Evolutionary conservation across 805 yeast species (phyloP), one percentile per base, ranked within the genome.

Genomic region (Wickerhamiella parazyma): DNA sequence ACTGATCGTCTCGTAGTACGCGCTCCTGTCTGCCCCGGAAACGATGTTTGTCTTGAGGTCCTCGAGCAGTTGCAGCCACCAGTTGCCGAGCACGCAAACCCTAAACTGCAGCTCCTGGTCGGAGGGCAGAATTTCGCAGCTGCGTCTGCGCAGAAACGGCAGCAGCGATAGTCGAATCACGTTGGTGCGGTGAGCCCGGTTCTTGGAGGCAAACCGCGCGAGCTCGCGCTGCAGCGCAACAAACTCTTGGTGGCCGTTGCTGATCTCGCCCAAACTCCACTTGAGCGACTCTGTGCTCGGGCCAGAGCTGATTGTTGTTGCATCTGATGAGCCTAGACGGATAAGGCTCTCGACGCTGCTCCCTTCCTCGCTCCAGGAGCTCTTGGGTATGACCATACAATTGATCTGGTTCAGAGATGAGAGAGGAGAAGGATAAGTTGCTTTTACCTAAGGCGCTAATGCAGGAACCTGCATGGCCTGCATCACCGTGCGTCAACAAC

Each of bases 141-240:
- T 35, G 14, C 51, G 55, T 12, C 55, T 45, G 2, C 70, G 51
- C 18, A 66, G 49, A 46, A 62, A 63, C 42, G 61, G 69, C 47
- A 55, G 66, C 53, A 51, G 60, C 58, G 53, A 74, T 56, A 45
- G 73, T 4, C 70, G 59, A n/a, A 65, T 54, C 7, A 60, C 56
- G 44, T 65, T 66, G 16, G 67, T 51, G 40, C 49, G 49, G 1
- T 47, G 45, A 0, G 54, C 47, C 9, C 51, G 49, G 10, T 42
- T 11, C 24, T 46, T 46, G 24, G 45, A 33, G 1, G 28, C 24
- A 29, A 47, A 54, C 19, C 51, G 46, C 6, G 36, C 24, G n/a
- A 48, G 41, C 35, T 50, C 52, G 1, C 36, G 42, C 31, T 45
- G 47, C 18, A 54, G 45, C 19, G 42, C 46, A 2, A 39, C 41